A percentile compares a stretch with the other conserved stretches of the same genome.
Conservation (phyloP, 768 basidiomycete species). For the Pleurotus cornucopiae region DNA sequence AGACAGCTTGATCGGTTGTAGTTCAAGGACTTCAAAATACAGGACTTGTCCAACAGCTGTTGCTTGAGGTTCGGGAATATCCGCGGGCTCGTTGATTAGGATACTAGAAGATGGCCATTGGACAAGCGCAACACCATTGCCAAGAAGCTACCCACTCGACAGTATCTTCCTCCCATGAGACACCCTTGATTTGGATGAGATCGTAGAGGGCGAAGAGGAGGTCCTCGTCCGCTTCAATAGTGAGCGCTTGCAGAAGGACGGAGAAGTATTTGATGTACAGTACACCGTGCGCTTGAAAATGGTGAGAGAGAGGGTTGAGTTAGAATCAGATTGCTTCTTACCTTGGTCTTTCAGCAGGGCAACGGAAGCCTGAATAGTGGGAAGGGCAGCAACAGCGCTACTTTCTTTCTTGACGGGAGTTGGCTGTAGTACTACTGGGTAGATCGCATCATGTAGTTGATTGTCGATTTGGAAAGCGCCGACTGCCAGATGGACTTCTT, state of each 20-base stretch:
- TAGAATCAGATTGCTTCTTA: conserved; percentile 23
- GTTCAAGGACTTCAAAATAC: conserved; percentile 93
- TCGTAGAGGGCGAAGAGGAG: conserved; percentile 90
- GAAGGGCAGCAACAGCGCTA: conserved; percentile 73
- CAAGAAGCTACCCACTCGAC: conserved; percentile 56
- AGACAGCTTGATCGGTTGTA: conserved; percentile 90
- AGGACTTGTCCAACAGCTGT: conserved; percentile 71
- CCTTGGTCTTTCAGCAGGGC: conserved; percentile 94
- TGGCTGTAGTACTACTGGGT: conserved; percentile 92
- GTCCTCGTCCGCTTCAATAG: conserved; percentile 96
- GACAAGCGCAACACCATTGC: neutral
- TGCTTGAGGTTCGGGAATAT: conserved; percentile 67
- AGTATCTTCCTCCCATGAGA: conserved; percentile 77
- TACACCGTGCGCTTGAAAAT: conserved; percentile 83
- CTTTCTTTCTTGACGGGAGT: conserved; percentile 80
- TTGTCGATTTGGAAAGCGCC: conserved; percentile 95
- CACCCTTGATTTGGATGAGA: conserved; percentile 86
- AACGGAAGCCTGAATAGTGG: conserved; percentile 84
- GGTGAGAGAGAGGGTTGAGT: conserved; percentile 2
- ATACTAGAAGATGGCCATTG: conserved; percentile 37
- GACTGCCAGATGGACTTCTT: conserved; percentile 75
- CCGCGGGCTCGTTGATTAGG: conserved; percentile 65
- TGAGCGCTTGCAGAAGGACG: conserved; percentile 87
- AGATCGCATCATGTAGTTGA: conserved; percentile 93
- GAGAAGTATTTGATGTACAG: conserved; percentile 98